Base-by-base conservation (phyloP, 805 yeast species). In the Candida mattraensis region DNA sequence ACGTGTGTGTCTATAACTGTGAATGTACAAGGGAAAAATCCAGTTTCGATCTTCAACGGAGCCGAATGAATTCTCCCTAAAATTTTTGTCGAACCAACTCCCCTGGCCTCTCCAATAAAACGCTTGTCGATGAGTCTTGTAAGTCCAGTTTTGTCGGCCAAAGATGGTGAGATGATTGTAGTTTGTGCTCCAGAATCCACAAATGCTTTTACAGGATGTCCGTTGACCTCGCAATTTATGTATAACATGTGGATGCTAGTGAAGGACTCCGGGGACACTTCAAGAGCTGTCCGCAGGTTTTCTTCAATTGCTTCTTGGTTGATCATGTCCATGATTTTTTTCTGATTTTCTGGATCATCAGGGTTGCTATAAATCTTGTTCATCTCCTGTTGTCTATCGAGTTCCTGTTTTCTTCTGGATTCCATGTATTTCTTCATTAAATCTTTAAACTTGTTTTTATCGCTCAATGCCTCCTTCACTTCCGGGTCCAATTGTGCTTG, bases 161-260 rank as follows among this genome's bases (percentile, higher is more conserved):
- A 67, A 26, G 68, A 65, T 1, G 94, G 84, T 20, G 88, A 79
- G 53, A 93, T 77, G 25, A 93, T 81, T 0, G 99, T 88, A 18
- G 78, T 68, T 59, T 88, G 96, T 0, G 99, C 98, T 2, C 99
- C 99, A 0, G 97, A 79, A 58, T 93, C 99, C 5, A 93, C 95
- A 66, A 93, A 87, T 0, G 98, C 98, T 56, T 86, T 86, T 3
- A 88, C 83, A 15, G 81, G 79, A 29, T 72, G 69, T 1, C 93
- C 91, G 52, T 93, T 89, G 23, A 91, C 82, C 47, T 77, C 81
- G 25, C 87, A 70, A 37, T 79, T 70, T 11, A 93, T 78, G 60
- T 82, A 91, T 24, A 93, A 70, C 96, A 93, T 88, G 20, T 76
- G 75, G 3, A 91, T 94, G n/a, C 48, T 39, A 0, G 88, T 81